A percentile compares a stretch with the other conserved stretches of the same genome.
Evolutionary conservation across 768 basidiomycete species (phyloP).

Genomic region (Pleurotus djamor): DNA sequence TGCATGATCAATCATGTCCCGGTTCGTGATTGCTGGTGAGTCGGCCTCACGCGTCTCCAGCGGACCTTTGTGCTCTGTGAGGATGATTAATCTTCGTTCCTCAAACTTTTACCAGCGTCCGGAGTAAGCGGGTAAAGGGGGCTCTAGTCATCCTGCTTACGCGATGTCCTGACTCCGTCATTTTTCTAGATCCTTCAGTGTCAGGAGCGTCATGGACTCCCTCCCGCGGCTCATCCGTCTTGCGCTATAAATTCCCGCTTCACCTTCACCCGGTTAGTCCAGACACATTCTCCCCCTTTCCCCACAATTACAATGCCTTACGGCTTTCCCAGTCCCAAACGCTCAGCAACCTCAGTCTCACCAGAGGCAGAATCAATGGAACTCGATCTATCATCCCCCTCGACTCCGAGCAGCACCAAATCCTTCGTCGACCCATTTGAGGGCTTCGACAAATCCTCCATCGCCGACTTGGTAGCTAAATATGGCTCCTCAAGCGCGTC

Average conservation of each 20-base stretch:
- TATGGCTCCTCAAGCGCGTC: slow-evolving; percentile 71
- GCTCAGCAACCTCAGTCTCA: neutral
- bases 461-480: slow-evolving; percentile 56
- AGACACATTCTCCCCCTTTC: neutral
- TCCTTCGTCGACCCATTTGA: slow-evolving; percentile 4
- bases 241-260: slow-evolving; percentile 2
- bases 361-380: neutral
- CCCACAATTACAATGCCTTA: slow-evolving; percentile 2
- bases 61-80: neutral
- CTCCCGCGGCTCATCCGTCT: neutral
- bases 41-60: neutral
- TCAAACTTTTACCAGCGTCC: neutral
- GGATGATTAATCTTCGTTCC: neutral
- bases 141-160: neutral
- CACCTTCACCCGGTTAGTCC: neutral
- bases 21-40: neutral
- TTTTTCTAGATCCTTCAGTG: slow-evolving; percentile 2
- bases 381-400: neutral
- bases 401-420: neutral
- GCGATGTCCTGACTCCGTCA: neutral
- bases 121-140: neutral
- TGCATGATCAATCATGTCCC: neutral
- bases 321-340: slow-evolving; percentile 4
- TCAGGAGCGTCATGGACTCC: neutral
- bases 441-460: slow-evolving; percentile 22